Conservation (phyloP, 257 asterid genomes). For the Anisodus tanguticus region DNA sequence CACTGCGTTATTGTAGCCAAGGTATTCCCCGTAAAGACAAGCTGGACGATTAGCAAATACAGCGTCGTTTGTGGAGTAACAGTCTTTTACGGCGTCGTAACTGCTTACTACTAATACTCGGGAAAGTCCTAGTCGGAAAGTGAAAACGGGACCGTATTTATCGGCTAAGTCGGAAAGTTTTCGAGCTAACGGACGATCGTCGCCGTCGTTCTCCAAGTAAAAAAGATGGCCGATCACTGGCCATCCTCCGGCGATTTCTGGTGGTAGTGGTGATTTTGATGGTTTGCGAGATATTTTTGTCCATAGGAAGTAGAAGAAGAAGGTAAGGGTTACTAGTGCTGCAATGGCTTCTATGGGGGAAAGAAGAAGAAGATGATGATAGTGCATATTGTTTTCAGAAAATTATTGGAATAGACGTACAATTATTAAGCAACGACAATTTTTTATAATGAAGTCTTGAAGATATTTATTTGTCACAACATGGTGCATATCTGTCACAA, state of each 20-base stretch:
- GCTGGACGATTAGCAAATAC: constrained; percentile 35
- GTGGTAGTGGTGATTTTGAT: not conserved
- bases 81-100: constrained; percentile 34
- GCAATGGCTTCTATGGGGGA: not conserved
- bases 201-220: constrained; percentile 6
- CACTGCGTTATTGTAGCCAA: constrained; percentile 39
- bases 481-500: too few species aligned
- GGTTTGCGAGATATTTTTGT: not conserved
- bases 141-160: constrained; percentile 42
- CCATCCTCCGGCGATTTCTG: constrained; percentile 20
- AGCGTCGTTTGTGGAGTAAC: constrained; percentile 35
- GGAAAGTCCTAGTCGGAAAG: constrained; percentile 34
- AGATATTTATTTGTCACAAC: too few species aligned
- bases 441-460: too few species aligned
- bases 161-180: constrained; percentile 36
- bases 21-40: constrained; percentile 20
- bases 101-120: constrained; percentile 37
- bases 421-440: too few species aligned
- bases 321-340: not conserved
- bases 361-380: not conserved
- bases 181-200: not conserved
- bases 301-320: not conserved
- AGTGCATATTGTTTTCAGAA: not conserved
- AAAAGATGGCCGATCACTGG: constrained; percentile 26
- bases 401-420: too few species aligned